phyloP scores from a whole-genome alignment of 1,284 basidiomycete species.

The Ustilago shanxiensis region DNA sequence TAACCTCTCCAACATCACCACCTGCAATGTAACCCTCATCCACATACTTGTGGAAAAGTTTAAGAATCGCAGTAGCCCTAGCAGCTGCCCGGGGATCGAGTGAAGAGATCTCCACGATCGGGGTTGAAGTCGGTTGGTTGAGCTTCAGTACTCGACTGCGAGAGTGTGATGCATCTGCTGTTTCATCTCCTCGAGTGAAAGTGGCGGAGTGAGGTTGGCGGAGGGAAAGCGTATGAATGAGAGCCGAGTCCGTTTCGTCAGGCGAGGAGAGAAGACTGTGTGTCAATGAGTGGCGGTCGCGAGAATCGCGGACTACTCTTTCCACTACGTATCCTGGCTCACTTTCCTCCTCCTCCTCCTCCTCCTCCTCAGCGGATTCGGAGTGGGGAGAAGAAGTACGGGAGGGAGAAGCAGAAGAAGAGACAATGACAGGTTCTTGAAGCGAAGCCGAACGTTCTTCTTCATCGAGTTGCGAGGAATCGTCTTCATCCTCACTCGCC shows the following conservation, averaged over 20 bases:
- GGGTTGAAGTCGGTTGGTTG: slow-evolving; percentile 49
- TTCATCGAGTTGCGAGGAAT: slow-evolving; percentile 16
- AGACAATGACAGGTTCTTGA: slow-evolving; percentile 22
- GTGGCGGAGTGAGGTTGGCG: slow-evolving; percentile 26
- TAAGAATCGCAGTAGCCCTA: slow-evolving; percentile 62
- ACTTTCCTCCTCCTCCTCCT: slow-evolving; percentile 8
- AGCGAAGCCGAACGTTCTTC: slow-evolving; percentile 14
- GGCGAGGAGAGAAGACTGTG: slow-evolving; percentile 9
- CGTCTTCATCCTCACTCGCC: slow-evolving; percentile 16
- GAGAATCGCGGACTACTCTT: slow-evolving; percentile 27
- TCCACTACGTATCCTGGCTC: slow-evolving; percentile 20
- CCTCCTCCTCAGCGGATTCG: slow-evolving; percentile 5
- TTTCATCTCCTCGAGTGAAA: background rate
- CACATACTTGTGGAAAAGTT: slow-evolving; percentile 63
- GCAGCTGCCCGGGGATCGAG: slow-evolving; percentile 61
- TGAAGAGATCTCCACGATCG: slow-evolving; percentile 62
- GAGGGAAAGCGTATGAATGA: slow-evolving; percentile 44
- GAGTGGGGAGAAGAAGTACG: background rate
- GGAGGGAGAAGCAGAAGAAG: slow-evolving; percentile 18
- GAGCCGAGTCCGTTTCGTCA: slow-evolving; percentile 4
- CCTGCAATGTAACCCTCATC: slow-evolving; percentile 57
- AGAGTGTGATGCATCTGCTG: slow-evolving; percentile 40
- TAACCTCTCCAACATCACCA: slow-evolving; percentile 27
- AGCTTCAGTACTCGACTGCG: slow-evolving; percentile 57
- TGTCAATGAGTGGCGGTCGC: slow-evolving; percentile 26